These are phyloP conservation scores for Forsythia viridissima DNA, from an alignment of 257 asterid genomes.

Conservation along the genomic window DNA sequence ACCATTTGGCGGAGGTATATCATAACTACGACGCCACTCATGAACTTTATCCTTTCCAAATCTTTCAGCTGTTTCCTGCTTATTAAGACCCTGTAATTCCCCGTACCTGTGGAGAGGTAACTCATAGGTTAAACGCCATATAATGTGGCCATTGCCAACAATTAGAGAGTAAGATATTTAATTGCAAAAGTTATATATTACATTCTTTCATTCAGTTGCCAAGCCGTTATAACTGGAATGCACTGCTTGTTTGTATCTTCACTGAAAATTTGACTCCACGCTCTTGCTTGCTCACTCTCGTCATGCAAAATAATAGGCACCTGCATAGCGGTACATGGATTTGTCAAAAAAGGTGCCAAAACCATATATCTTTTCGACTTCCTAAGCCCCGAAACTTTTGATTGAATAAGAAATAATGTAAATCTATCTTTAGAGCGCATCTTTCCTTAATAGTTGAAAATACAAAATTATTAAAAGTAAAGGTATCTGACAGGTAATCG, in stretches of 20 bases:
- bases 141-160: neutral
- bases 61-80: constrained; percentile 95
- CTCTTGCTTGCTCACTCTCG: constrained; percentile 78
- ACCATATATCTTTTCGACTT: neutral
- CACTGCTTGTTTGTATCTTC: constrained; percentile 88
- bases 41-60: constrained; percentile 91
- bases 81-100: constrained; percentile 91
- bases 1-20: constrained; percentile 93
- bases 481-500: neutral
- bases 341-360: neutral
- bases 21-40: constrained; percentile 96
- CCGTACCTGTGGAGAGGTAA: constrained; percentile 69
- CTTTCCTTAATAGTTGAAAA: constrained; percentile 11
- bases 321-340: constrained; percentile 35
- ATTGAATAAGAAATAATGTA: constrained; percentile 2
- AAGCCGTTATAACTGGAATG: constrained; percentile 89
- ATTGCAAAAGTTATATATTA: constrained; percentile 26
- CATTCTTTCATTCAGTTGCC: constrained; percentile 99
- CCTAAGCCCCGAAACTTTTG: neutral
- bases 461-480: neutral
- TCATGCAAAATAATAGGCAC: constrained; percentile 84
- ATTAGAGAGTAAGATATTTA: neutral
- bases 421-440: neutral
- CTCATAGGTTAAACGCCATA: constrained; percentile 9
- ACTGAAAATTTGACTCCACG: constrained; percentile 89